Evolutionary conservation across 2,329 filamentous ascomycete species (phyloP).

Genomic region (Ilyonectria mors-panacis): DNA sequence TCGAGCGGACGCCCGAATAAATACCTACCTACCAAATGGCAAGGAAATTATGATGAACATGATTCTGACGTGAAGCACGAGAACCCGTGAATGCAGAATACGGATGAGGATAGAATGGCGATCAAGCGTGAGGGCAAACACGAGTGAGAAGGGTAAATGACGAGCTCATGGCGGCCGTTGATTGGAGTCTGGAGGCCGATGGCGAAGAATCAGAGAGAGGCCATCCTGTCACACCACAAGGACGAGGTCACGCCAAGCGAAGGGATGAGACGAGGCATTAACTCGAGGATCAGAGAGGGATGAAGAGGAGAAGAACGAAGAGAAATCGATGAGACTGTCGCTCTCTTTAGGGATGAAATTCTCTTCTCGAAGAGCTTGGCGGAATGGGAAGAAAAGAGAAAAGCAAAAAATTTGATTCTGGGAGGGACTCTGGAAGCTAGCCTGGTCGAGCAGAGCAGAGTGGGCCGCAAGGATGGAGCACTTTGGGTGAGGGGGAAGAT

Average conservation of each 20-base stretch:
- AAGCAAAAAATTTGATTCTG: slow-evolving; percentile 13
- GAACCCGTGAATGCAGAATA: neutral
- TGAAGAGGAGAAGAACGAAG: neutral
- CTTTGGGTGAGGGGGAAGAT: neutral
- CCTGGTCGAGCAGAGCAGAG: slow-evolving; percentile 15
- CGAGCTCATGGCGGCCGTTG: neutral
- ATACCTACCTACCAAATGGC: slow-evolving; percentile 53
- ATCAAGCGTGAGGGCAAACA: neutral
- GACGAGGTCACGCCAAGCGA: slow-evolving; percentile 20
- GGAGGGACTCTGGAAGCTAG: slow-evolving; percentile 13
- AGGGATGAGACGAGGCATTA: slow-evolving; percentile 13
- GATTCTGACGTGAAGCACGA: slow-evolving; percentile 14
- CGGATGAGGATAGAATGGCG: neutral
- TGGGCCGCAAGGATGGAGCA: slow-evolving; percentile 6
- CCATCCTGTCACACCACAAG: slow-evolving; percentile 1
- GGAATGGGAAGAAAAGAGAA: slow-evolving; percentile 7
- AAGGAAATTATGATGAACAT: slow-evolving; percentile 42
- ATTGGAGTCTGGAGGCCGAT: neutral
- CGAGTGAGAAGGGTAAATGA: neutral
- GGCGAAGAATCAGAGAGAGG: slow-evolving; percentile 1
- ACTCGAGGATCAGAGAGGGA: neutral
- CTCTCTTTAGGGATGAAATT: slow-evolving; percentile 15
- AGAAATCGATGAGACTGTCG: neutral
- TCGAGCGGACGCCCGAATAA: slow-evolving; percentile 71
- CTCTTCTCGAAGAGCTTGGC: slow-evolving; percentile 26